phyloP scores from a whole-genome alignment of 495 filamentous ascomycete genomes.

The Penicillium samsonianum region DNA sequence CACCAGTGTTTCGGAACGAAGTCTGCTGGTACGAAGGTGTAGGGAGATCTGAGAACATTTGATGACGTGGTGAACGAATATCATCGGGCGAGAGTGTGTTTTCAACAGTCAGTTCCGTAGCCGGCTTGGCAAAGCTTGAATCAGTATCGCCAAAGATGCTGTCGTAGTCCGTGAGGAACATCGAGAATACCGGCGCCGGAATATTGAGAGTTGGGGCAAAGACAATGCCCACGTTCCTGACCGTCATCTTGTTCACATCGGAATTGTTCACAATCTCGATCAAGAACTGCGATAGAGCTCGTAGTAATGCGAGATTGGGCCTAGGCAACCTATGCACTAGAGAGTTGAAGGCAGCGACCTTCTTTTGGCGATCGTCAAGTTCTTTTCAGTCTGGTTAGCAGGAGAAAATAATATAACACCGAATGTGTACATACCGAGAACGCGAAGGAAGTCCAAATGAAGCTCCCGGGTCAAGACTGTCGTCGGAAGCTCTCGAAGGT shows the following conservation, averaged over 20 bases:
- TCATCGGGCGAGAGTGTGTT: conserved; percentile 56
- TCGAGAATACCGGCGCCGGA: conserved; percentile 87
- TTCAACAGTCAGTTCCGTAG: conserved; percentile 48
- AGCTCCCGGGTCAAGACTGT: conserved; percentile 90
- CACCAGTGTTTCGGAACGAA: conserved; percentile 46
- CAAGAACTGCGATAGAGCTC: conserved; percentile 80
- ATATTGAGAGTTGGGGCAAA: conserved; percentile 99
- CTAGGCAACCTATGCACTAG: conserved; percentile 83
- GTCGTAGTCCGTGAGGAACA: conserved; percentile 89
- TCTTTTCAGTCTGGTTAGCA: conserved; percentile 42
- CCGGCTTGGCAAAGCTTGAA: conserved; percentile 13
- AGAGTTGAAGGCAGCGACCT: conserved; percentile 77
- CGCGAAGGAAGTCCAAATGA: conserved; percentile 82
- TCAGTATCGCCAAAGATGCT: conserved; percentile 71
- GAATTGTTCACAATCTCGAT: conserved; percentile 87
- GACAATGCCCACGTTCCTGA: conserved; percentile 95
- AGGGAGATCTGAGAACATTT: conserved; percentile 70
- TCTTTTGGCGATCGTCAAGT: conserved; percentile 68
- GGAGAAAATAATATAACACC: conserved; percentile 5
- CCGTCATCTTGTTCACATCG: conserved; percentile 95
- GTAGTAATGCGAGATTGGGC: conserved; percentile 75
- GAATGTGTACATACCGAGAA: conserved; percentile 64
- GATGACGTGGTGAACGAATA: conserved; percentile 64
- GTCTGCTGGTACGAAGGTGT: conserved; percentile 65
- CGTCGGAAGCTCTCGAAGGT: conserved; percentile 86